Conservation (phyloP, 2,329 filamentous ascomycete species). For the Helotiales sp. region DNA sequence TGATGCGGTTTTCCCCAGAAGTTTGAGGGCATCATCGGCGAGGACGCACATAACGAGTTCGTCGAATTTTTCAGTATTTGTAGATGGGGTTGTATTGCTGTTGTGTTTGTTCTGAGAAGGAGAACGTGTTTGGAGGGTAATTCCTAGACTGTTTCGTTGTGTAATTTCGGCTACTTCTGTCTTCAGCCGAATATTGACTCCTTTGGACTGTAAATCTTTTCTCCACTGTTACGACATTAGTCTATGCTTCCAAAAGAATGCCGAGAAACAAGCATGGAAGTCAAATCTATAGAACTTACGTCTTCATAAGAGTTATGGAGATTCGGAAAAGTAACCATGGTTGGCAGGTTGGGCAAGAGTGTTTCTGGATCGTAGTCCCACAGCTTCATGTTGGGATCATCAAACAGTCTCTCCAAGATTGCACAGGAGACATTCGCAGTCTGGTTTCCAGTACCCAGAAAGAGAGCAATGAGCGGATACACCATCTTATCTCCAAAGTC, state of each 20-base stretch:
- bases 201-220: conserved; percentile 56
- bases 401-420: conserved; percentile 65
- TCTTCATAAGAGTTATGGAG: conserved; percentile 64
- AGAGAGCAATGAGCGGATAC: conserved; percentile 73
- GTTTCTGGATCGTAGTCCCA: conserved; percentile 63
- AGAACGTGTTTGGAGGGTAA: conserved; percentile 56
- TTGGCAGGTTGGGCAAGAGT: conserved; percentile 62
- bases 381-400: conserved; percentile 62
- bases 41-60: conserved; percentile 69
- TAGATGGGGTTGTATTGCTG: conserved; percentile 47
- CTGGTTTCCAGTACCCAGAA: conserved; percentile 75
- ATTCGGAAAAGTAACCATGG: conserved; percentile 70
- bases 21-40: conserved; percentile 66
- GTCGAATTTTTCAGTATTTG: conserved; percentile 61
- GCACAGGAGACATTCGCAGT: conserved; percentile 73
- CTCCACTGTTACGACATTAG: conserved; percentile 50
- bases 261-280: too few species aligned
- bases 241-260: neutral
- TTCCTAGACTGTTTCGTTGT: conserved; percentile 55
- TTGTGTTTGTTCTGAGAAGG: conserved; percentile 52
- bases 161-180: conserved; percentile 61
- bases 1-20: conserved; percentile 62
- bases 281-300: neutral
- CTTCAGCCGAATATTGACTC: conserved; percentile 60
- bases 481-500: conserved; percentile 76